phyloP scores from a whole-genome alignment of 768 basidiomycete genomes.

The Rhodosporidiobolus sp. region DNA sequence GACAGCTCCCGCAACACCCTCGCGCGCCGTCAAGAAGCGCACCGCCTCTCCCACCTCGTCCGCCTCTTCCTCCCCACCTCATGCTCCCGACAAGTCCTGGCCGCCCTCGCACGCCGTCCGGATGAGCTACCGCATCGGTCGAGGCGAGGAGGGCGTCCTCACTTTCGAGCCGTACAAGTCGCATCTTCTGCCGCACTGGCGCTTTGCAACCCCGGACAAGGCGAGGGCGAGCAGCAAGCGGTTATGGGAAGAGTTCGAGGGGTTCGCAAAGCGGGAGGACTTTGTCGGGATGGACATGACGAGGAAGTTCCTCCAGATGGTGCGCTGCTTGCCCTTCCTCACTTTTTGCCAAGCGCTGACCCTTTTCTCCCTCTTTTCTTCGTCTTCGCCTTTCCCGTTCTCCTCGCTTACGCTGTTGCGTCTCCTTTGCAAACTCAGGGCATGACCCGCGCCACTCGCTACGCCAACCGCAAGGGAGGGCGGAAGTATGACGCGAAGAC shows the following conservation, averaged over 20 bases:
- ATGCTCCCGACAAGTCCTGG: neutral
- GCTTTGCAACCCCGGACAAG: constrained; percentile 15
- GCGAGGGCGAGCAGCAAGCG: constrained; percentile 1
- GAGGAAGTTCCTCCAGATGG: constrained; percentile 37
- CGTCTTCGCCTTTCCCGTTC: too few relatives aligned
- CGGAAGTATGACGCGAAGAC: constrained; percentile 20
- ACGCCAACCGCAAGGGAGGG: constrained; percentile 30
- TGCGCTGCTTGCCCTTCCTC: neutral
- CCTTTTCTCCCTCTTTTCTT: too few relatives aligned
- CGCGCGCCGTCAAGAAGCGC: neutral
- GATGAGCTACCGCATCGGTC: constrained; percentile 14
- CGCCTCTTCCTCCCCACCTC: neutral
- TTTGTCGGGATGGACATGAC: constrained; percentile 33
- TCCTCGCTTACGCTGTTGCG: neutral
- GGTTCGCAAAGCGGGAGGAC: constrained; percentile 12
- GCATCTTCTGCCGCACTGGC: constrained; percentile 22
- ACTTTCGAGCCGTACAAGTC: constrained; percentile 30
- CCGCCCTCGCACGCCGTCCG: neutral
- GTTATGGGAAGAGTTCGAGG: constrained; percentile 7
- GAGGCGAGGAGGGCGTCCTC: constrained; percentile 34
- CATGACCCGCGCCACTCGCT: constrained; percentile 30
- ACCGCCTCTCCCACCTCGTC: neutral
- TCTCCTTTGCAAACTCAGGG: neutral
- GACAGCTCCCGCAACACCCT: neutral
- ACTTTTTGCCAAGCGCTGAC: too few relatives aligned